These are phyloP conservation scores for Oryza officinalis DNA, from an alignment of 176 grass and related monocot species.

Conservation along the genomic window DNA sequence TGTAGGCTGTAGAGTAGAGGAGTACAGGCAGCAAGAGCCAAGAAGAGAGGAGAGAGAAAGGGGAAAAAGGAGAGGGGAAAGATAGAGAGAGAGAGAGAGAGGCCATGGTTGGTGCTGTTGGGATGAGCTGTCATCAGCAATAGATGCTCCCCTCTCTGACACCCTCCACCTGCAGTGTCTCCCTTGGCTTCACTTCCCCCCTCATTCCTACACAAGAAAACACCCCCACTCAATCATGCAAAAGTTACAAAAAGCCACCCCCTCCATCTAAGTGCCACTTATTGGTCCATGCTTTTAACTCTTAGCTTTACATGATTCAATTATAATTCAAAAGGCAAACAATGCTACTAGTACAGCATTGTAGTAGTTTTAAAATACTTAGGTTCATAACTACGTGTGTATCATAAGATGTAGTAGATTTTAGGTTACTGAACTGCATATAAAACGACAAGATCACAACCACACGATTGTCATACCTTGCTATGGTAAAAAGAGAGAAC, in stretches of 20 bases:
- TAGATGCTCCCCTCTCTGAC: slow-evolving; percentile 74
- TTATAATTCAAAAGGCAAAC: not conserved
- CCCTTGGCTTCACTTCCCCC: slow-evolving; percentile 3
- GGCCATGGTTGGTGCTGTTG: slow-evolving; percentile 32
- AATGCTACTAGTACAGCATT: not conserved
- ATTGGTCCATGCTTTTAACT: not conserved
- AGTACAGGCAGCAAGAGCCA: slow-evolving; percentile 3
- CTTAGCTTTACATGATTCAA: not conserved
- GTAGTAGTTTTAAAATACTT: not conserved
- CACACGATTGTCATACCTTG: too few relatives aligned
- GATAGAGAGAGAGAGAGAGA: not conserved
- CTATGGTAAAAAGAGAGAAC: not conserved
- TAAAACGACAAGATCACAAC: too few relatives aligned
- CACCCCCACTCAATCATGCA: slow-evolving; percentile 24
- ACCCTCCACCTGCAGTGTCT: slow-evolving; percentile 62
- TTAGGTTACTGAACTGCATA: not conserved
- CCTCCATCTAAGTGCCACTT: not conserved
- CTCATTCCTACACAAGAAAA: not conserved
- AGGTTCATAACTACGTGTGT: not conserved
- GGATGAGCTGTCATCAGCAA: slow-evolving; percentile 79
- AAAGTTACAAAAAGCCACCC: not conserved
- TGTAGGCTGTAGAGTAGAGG: not conserved
- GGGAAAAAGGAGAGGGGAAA: too few relatives aligned
- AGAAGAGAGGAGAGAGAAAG: slow-evolving; percentile 18
- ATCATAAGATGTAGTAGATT: not conserved